Evolutionary conservation across 2,329 filamentous ascomycete genomes (phyloP).

Genomic region (Colletotrichum salicis): DNA sequence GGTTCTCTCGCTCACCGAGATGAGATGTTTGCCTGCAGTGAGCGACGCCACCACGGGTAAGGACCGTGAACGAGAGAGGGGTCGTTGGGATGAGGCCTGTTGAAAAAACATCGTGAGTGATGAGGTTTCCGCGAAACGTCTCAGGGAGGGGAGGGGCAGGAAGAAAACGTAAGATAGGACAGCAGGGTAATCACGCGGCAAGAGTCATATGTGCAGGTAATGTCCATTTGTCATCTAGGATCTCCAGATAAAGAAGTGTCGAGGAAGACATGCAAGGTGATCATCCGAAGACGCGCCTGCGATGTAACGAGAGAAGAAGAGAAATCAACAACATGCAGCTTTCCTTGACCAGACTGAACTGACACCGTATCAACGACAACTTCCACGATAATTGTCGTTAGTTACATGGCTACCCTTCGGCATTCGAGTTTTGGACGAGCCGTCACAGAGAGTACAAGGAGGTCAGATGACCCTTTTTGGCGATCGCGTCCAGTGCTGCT

Average conservation of each 20-base stretch:
- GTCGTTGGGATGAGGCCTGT: background rate
- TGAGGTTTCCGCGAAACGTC: background rate
- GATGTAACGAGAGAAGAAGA: slow-evolving; percentile 24
- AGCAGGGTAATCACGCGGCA: slow-evolving; percentile 11
- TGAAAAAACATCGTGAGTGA: background rate
- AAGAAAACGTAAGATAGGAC: background rate
- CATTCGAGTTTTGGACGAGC: background rate
- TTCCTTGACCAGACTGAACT: background rate
- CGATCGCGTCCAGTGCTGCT: slow-evolving; percentile 3
- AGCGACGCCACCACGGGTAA: slow-evolving; percentile 24
- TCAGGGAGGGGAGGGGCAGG: background rate
- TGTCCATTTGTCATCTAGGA: background rate
- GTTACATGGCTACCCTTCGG: background rate
- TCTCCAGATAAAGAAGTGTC: background rate
- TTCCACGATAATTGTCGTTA: background rate
- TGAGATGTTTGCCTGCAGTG: slow-evolving; percentile 25
- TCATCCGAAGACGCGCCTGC: slow-evolving; percentile 5
- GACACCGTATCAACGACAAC: background rate
- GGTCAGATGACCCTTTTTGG: slow-evolving; percentile 24
- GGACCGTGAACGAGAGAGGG: background rate
- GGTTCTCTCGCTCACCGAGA: slow-evolving; percentile 6
- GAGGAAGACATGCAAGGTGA: slow-evolving; percentile 18
- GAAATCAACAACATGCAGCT: background rate
- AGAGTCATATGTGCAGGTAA: background rate
- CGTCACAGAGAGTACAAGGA: slow-evolving; percentile 20